Evolutionary conservation across 805 yeast species (phyloP), one percentile per base, ranked within the genome.

Genomic region (Ogataea nonfermentans): DNA sequence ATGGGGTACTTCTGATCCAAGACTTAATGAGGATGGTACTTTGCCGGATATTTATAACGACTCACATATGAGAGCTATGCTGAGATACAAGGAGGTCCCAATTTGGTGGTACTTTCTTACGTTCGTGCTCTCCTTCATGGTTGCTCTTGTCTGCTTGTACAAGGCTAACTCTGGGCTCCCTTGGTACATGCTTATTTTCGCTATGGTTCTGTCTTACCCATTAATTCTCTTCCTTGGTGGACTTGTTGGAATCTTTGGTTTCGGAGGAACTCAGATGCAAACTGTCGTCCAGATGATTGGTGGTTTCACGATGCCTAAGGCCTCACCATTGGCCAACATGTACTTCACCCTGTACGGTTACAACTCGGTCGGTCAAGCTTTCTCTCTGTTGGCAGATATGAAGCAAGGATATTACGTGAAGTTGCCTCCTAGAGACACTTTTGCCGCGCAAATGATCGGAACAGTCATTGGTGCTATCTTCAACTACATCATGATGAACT

Each of bases 331-430:
- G 23, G 74, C 74, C 0, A 63, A 70, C 49, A 70, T 71, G 55
- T 61, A 63, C 44, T 55, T 66, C 46, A 68, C 67, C 42, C 61
- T 68, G 10, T 60, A 57, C 37, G 73, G 72, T 37, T 63, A 60
- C 53, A 63, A 63, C 55, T 73, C 9, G 56, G 69, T 14, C 28
- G 56, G 57, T 10, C 75, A 71, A 53, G 75, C 71, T 15, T 68
- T 65, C 51, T 53, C 63, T 30, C 46, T 63, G 11, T 67, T 69
- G 24, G 70, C 63, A 50, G 68, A 67, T 43, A 65, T 62, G 49
- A 68, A 68, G 41, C 55, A 61, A 58, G 72, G 63, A 4, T 74
- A 70, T 46, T 70, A 70, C 52, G 49, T 66, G 30, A 67, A 68
- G 40, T 51, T 71, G 10, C 73, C 75, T 1, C 75, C 76, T 6